These are phyloP conservation scores for Coprinopsis strossmayeri DNA, from an alignment of 768 basidiomycete genomes.

Conservation along the genomic window DNA sequence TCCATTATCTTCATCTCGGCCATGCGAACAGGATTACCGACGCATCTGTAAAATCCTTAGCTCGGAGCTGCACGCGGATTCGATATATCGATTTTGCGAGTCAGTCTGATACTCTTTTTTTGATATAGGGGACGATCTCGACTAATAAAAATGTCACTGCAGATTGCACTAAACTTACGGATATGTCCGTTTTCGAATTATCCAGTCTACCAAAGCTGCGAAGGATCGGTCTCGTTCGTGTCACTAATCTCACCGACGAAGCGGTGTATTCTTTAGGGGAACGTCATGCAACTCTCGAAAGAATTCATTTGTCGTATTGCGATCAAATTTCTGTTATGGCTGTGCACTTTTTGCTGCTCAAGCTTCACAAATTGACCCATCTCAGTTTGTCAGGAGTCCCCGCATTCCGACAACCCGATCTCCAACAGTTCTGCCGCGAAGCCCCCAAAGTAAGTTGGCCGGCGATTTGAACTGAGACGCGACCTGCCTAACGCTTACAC, in stretches of 20 bases:
- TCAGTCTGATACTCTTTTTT: slow-evolving; percentile 32
- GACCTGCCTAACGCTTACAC: neutral
- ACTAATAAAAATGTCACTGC: slow-evolving; percentile 9
- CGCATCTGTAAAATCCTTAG: slow-evolving; percentile 75
- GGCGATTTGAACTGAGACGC: slow-evolving; percentile 4
- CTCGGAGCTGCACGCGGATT: slow-evolving; percentile 80
- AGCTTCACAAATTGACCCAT: slow-evolving; percentile 88
- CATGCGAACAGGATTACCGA: slow-evolving; percentile 91
- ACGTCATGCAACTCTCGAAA: slow-evolving; percentile 80
- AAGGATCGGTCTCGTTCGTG: slow-evolving; percentile 91
- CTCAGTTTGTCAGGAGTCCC: slow-evolving; percentile 96
- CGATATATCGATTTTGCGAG: slow-evolving; percentile 97
- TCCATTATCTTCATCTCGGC: slow-evolving; percentile 94
- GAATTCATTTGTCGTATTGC: slow-evolving; percentile 96
- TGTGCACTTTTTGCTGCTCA: slow-evolving; percentile 83
- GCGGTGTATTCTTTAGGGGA: slow-evolving; percentile 86
- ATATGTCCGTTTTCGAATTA: slow-evolving; percentile 91
- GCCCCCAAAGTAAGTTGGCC: slow-evolving; percentile 66
- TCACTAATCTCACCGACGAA: slow-evolving; percentile 89
- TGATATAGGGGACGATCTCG: neutral
- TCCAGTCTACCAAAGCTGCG: slow-evolving; percentile 84
- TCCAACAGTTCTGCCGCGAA: slow-evolving; percentile 85
- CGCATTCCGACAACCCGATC: slow-evolving; percentile 76
- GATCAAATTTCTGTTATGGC: slow-evolving; percentile 91
- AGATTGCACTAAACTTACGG: slow-evolving; percentile 86